Evolutionary conservation across 2,329 filamentous ascomycete species (phyloP), one percentile per base, ranked within the genome.

Genomic region (Kalaharituber pfeilii): DNA sequence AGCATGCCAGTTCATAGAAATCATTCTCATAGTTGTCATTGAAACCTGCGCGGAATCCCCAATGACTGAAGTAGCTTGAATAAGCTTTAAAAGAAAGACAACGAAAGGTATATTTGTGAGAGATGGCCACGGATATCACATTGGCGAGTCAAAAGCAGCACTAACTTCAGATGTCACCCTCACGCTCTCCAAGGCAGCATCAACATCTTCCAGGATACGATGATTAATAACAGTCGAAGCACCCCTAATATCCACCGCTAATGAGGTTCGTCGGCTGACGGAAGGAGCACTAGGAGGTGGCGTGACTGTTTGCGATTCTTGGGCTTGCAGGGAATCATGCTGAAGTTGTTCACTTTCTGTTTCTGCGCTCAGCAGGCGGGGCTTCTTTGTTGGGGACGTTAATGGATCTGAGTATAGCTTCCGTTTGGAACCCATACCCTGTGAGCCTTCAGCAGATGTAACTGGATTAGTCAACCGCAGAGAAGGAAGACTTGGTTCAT

Each of bases 231-330:
- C 15, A 39, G 33, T 15, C 20, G 33, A 13, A 39, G 33, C 15
- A 8, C 2, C 8, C 15, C 15, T 18, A 18, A 13, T 15, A 15
- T 39, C 33, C 15, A 18, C 33, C 15, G 33, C 33, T 2, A 39
- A 18, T 39, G 33, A 39, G 27, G 57, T 57, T 33, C 52, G 54
- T 18, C 52, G 53, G 45, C 50, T 50, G 18, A 52, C 52, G 20
- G 57, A 58, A 36, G 50, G 27, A 20, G 51, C 47, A 36, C 55
- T 58, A 13, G 33, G 28, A 9, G 57, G 55, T 22, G 57, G 57
- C 8, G 57, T 58, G 18, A 49, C n/a, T 29, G 36, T 55, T 30
- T 57, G 57, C 29, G 29, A 20, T 25, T 27, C 30, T 45, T 30
- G 29, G 42, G 26, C 28, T n/a, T 6, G 29, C 36, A 26, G 28